Percentiles rank a stretch among this genome's conserved stretches.
phyloP scores from a whole-genome alignment of 2,329 filamentous ascomycete species.

The Cercospora zeae-maydis region DNA sequence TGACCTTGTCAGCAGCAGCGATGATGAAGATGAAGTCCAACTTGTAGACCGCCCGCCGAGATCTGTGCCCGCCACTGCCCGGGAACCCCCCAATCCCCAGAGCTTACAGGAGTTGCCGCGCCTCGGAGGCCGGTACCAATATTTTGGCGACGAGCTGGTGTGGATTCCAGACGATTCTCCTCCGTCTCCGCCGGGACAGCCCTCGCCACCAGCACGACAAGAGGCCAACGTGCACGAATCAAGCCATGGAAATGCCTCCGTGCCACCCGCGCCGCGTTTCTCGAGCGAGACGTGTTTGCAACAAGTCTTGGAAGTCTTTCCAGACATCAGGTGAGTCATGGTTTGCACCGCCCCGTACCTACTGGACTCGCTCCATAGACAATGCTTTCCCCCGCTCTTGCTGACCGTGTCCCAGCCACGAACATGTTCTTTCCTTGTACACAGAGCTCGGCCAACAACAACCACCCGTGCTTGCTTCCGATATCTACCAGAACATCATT shows the following conservation, averaged over 20 bases:
- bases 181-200: neutral
- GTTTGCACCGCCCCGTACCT: conserved; percentile 12
- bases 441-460: conserved; percentile 14
- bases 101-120: neutral
- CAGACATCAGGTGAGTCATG: conserved; percentile 28
- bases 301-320: conserved; percentile 34
- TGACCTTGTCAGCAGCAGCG: conserved; percentile 27
- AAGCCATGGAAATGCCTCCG: conserved; percentile 3
- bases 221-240: neutral
- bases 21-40: conserved; percentile 20
- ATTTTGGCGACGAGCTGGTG: conserved; percentile 13
- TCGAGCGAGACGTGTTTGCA: conserved; percentile 29
- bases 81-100: neutral
- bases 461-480: conserved; percentile 15
- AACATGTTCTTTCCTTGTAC: conserved; percentile 32
- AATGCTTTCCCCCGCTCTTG: neutral
- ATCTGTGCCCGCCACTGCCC: neutral
- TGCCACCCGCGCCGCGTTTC: conserved; percentile 3
- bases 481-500: conserved; percentile 29
- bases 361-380: neutral
- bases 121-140: neutral
- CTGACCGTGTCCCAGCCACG: conserved; percentile 20
- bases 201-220: neutral
- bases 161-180: conserved; percentile 29
- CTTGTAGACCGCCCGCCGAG: neutral